phyloP scores from a whole-genome alignment of 163 green algal species.

The Scenedesmus sp. region DNA sequence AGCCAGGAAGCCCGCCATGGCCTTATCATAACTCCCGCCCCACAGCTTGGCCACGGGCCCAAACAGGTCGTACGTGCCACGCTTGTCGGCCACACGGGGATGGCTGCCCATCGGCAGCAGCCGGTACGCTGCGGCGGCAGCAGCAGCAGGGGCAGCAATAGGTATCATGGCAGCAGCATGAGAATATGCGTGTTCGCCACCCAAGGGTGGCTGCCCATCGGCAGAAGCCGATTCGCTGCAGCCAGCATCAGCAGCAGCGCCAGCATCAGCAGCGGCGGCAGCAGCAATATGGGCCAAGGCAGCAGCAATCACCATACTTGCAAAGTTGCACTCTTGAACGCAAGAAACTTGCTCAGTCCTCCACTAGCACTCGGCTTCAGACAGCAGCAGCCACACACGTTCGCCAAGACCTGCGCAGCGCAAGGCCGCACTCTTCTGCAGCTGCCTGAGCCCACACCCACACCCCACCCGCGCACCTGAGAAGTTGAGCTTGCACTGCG shows the following conservation, averaged over 20 bases:
- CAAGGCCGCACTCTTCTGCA: background rate
- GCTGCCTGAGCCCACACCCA: background rate
- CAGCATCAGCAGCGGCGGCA: too few species aligned
- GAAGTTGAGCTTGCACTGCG: conserved; percentile 68
- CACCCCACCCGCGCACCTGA: conserved; percentile 16
- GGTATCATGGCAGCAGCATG: background rate
- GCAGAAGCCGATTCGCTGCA: too few species aligned
- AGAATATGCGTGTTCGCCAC: too few species aligned
- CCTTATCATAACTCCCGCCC: conserved; percentile 90
- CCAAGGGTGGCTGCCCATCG: too few species aligned
- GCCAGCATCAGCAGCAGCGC: too few species aligned
- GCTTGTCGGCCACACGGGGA: conserved; percentile 83
- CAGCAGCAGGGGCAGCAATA: background rate
- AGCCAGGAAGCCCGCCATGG: conserved; percentile 88
- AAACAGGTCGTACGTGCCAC: conserved; percentile 88
- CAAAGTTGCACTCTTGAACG: too few species aligned
- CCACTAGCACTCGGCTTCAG: too few species aligned
- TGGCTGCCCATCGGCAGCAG: conserved; percentile 92
- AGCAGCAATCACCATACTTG: too few species aligned
- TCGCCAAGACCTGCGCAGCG: background rate
- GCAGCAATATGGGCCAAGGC: too few species aligned
- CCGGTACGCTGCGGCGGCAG: conserved; percentile 53
- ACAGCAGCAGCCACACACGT: background rate
- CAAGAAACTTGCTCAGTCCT: too few species aligned
- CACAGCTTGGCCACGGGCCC: conserved; percentile 93